Percentiles rank a stretch among this genome's conserved stretches.
Conservation (phyloP, 192 early-diverging fungal genomes). For the Coemansia sp. region DNA sequence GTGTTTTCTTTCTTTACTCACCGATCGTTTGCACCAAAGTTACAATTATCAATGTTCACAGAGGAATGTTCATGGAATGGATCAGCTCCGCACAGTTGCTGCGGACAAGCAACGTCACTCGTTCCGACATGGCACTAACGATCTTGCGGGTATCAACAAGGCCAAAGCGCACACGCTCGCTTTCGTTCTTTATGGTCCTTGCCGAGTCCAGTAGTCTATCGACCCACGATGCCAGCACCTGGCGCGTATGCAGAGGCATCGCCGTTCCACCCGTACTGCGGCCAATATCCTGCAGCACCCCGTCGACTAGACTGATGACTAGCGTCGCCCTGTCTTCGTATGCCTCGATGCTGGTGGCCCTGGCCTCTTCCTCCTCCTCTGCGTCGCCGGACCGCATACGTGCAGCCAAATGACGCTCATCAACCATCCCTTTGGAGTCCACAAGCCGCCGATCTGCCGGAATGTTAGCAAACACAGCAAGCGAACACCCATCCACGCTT, state of each 20-base stretch:
- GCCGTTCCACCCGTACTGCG: not conserved
- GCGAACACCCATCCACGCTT: not conserved
- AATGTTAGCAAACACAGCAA: slow-evolving; percentile 21
- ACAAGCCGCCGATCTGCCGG: slow-evolving; percentile 22
- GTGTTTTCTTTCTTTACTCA: not conserved
- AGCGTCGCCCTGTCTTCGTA: slow-evolving; percentile 20
- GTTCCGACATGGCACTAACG: slow-evolving; percentile 32
- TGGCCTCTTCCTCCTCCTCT: slow-evolving; percentile 4
- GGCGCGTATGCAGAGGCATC: slow-evolving; percentile 1
- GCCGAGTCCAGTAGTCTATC: slow-evolving; percentile 15
- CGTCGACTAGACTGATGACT: slow-evolving; percentile 18
- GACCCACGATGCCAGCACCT: slow-evolving; percentile 30
- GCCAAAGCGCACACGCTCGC: slow-evolving; percentile 4
- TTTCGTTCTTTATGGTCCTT: slow-evolving; percentile 14
- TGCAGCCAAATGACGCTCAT: slow-evolving; percentile 3
- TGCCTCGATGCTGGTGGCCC: not conserved
- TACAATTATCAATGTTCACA: not conserved
- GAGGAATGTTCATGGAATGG: slow-evolving; percentile 5
- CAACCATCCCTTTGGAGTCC: slow-evolving; percentile 5
- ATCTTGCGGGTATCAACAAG: slow-evolving; percentile 22
- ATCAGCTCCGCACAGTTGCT: slow-evolving; percentile 29
- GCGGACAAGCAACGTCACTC: slow-evolving; percentile 26
- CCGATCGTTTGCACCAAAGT: not conserved
- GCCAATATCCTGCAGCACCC: slow-evolving; percentile 25
- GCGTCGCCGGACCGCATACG: not conserved